phyloP scores from a whole-genome alignment of 2,329 filamentous ascomycete genomes.

The Fusarium sulawesiense region DNA sequence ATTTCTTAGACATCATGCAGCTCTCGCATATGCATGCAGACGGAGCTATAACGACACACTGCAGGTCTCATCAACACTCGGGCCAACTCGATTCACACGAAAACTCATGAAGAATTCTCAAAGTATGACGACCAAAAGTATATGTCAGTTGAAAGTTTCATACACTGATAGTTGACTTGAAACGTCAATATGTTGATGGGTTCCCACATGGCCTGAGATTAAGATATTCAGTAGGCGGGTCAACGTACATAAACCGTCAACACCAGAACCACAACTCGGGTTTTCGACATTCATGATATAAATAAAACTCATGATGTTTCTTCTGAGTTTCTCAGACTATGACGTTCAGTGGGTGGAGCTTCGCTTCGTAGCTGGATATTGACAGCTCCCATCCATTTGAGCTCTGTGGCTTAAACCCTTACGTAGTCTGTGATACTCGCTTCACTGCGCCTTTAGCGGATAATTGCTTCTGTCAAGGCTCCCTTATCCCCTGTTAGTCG shows the following conservation, averaged over 20 bases:
- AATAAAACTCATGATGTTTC: not conserved
- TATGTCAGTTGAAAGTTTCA: not conserved
- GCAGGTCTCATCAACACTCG: not conserved
- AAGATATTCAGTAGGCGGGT: not conserved
- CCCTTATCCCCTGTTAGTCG: conserved; percentile 18
- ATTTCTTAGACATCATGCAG: conserved; percentile 8
- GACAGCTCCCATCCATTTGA: conserved; percentile 20
- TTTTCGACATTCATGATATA: not conserved
- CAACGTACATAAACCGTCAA: not conserved
- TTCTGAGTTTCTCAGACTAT: conserved; percentile 3
- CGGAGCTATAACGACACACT: conserved; percentile 10
- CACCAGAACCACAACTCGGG: no score
- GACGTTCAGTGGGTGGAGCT: conserved; percentile 31
- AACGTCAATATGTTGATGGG: not conserved
- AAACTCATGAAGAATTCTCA: not conserved
- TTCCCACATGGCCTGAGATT: not conserved
- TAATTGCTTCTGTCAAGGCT: conserved; percentile 37
- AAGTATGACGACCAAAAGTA: not conserved
- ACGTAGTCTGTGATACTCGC: conserved; percentile 20
- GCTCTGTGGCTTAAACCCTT: conserved; percentile 37
- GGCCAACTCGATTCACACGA: not conserved
- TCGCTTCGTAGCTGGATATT: conserved; percentile 12
- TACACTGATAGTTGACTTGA: not conserved
- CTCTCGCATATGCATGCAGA: conserved; percentile 22
- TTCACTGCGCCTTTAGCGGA: conserved; percentile 30